A percentile compares a stretch with the other conserved stretches of the same genome.
Evolutionary conservation across 2,329 filamentous ascomycete genomes (phyloP).

Genomic region (Ophiognomonia clavigignenti-juglandacearum): DNA sequence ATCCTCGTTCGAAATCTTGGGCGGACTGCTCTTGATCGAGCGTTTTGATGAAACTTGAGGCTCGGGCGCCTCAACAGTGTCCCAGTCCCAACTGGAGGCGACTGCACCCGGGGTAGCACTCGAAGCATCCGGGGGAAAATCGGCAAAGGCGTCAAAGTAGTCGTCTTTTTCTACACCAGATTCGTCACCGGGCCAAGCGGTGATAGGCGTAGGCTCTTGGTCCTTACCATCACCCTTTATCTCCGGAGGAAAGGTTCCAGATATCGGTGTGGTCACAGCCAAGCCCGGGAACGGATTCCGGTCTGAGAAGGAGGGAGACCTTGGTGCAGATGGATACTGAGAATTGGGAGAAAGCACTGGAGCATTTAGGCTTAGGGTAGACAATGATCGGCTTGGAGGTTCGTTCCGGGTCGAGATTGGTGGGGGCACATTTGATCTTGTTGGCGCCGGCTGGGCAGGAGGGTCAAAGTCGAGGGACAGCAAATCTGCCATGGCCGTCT

Average conservation of each 20-base stretch:
- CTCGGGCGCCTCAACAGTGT: constrained; percentile 32
- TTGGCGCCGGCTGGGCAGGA: constrained; percentile 1
- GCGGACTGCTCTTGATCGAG: constrained; percentile 16
- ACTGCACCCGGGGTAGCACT: constrained; percentile 15
- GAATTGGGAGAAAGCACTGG: constrained; percentile 18
- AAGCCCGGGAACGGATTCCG: constrained; percentile 45
- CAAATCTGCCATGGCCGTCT: constrained; percentile 27
- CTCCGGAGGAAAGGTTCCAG: constrained; percentile 22
- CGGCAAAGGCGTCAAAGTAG: constrained; percentile 49
- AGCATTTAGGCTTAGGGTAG: constrained; percentile 25
- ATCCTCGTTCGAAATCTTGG: constrained; percentile 12
- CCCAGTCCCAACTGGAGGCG: constrained; percentile 44
- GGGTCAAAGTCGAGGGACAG: constrained; percentile 23
- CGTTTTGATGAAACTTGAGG: constrained; percentile 4
- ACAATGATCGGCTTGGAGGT: constrained; percentile 25
- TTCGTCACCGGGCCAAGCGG: constrained; percentile 18
- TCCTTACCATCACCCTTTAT: constrained; percentile 26
- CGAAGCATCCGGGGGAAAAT: constrained; percentile 28
- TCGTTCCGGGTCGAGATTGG: constrained; percentile 22
- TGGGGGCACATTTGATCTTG: constrained; percentile 26
- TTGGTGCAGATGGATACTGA: constrained; percentile 39
- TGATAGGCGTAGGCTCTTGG: constrained; percentile 23
- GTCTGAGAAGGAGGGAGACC: constrained; percentile 43
- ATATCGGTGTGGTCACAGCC: constrained; percentile 34
- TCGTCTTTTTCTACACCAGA: constrained; percentile 31